Percentiles rank a stretch among this genome's conserved stretches.
phyloP scores from a whole-genome alignment of 306 rosid species.

The Canavalia ensiformis region DNA sequence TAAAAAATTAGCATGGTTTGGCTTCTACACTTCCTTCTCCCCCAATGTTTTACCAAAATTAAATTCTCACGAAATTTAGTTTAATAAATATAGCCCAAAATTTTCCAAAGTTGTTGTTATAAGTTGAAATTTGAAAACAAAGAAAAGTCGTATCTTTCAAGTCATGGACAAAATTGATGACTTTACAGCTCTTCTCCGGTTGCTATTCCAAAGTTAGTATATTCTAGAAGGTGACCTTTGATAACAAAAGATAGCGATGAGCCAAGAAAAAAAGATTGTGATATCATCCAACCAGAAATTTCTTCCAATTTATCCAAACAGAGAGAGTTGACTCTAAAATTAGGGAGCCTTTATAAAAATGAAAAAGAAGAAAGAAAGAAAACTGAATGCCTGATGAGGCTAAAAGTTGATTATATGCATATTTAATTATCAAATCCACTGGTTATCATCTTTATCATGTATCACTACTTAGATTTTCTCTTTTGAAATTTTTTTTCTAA shows the following conservation, averaged over 20 bases:
- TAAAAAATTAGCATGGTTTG: constrained; percentile 25
- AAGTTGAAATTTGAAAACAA: constrained; percentile 24
- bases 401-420: constrained; percentile 17
- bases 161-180: constrained; percentile 31
- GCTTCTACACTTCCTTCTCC: constrained; percentile 6
- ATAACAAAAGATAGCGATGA: constrained; percentile 35
- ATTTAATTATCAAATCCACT: constrained; percentile 4
- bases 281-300: constrained; percentile 15
- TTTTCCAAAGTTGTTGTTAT: constrained; percentile 25
- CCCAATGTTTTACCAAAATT: neutral
- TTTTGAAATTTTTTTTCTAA: neutral
- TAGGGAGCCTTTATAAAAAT: neutral
- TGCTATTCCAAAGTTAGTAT: constrained; percentile 4
- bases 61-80: neutral
- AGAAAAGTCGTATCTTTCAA: constrained; percentile 35
- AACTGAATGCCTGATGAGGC: neutral
- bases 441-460: neutral
- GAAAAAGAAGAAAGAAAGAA: too few species aligned
- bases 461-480: neutral
- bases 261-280: neutral
- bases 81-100: constrained; percentile 2
- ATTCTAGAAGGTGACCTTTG: constrained; percentile 43
- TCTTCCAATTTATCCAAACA: constrained; percentile 2
- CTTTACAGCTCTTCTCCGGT: constrained; percentile 27
- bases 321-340: constrained; percentile 14